These are phyloP conservation scores for Amanita subjunquillea DNA, from an alignment of 768 basidiomycete genomes.

Conservation along the genomic window DNA sequence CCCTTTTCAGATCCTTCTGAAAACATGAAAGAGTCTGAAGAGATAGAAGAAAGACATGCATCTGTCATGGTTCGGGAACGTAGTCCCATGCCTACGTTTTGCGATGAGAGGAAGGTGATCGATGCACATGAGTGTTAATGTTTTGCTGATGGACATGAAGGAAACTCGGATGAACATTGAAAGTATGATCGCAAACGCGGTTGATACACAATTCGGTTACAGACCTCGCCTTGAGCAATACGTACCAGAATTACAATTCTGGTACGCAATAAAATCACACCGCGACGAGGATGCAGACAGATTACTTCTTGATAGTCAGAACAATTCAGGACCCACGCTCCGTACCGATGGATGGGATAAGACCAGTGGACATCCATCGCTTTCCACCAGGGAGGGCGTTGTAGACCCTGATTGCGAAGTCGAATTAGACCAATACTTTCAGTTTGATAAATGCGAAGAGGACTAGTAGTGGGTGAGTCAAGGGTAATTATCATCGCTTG, in stretches of 20 bases:
- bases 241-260: constrained; percentile 1
- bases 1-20: background rate
- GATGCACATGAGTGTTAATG: background rate
- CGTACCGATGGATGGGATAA: background rate
- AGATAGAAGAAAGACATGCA: background rate
- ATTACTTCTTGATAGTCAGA: background rate
- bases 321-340: background rate
- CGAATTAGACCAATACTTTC: constrained; percentile 10
- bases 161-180: background rate
- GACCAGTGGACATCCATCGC: background rate
- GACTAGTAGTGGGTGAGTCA: background rate
- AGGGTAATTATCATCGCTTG: background rate
- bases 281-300: background rate
- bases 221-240: constrained; percentile 1
- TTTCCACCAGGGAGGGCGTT: background rate
- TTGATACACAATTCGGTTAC: background rate
- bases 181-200: background rate
- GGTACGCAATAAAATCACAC: background rate
- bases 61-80: too few species aligned
- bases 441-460: constrained; percentile 8
- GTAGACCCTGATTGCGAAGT: background rate
- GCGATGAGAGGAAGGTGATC: background rate
- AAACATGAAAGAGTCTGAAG: background rate
- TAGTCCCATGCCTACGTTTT: background rate
- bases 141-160: background rate